Percentiles rank a stretch among this genome's conserved stretches.
Conservation (phyloP, 2,329 filamentous ascomycete species). For the Xylaria sp. region DNA sequence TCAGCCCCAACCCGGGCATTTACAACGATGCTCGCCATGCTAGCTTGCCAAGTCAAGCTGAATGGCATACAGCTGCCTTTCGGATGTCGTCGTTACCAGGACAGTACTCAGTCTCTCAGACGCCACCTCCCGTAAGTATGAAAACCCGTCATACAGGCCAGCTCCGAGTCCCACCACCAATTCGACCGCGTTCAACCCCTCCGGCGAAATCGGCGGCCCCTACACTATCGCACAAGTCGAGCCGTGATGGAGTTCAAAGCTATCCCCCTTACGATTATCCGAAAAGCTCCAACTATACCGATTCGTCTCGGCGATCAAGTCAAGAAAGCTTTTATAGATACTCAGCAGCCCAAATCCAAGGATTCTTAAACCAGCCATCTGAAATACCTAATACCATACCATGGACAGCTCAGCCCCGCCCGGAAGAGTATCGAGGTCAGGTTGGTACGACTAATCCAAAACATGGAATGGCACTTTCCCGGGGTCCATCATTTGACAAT, state of each 20-base stretch:
- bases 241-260: constrained; percentile 47
- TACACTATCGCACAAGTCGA: constrained; percentile 46
- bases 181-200: constrained; percentile 53
- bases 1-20: not conserved
- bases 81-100: constrained; percentile 30
- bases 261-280: constrained; percentile 38
- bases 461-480: constrained; percentile 42
- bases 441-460: constrained; percentile 49
- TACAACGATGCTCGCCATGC: constrained; percentile 14
- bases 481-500: constrained; percentile 44
- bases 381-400: constrained; percentile 43
- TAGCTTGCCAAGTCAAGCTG: constrained; percentile 23
- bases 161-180: constrained; percentile 51
- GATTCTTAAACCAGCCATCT: constrained; percentile 35
- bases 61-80: constrained; percentile 36
- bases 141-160: constrained; percentile 53
- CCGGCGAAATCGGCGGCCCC: constrained; percentile 39
- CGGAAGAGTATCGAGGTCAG: constrained; percentile 38
- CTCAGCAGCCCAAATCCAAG: constrained; percentile 25
- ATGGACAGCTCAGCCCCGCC: constrained; percentile 35
- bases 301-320: constrained; percentile 36
- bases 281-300: constrained; percentile 7
- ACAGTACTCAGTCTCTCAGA: constrained; percentile 48
- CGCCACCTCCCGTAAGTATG: constrained; percentile 58
- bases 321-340: constrained; percentile 39